phyloP scores from a whole-genome alignment of 192 early-diverging fungal genomes.

The Cetraspora pellucida region DNA sequence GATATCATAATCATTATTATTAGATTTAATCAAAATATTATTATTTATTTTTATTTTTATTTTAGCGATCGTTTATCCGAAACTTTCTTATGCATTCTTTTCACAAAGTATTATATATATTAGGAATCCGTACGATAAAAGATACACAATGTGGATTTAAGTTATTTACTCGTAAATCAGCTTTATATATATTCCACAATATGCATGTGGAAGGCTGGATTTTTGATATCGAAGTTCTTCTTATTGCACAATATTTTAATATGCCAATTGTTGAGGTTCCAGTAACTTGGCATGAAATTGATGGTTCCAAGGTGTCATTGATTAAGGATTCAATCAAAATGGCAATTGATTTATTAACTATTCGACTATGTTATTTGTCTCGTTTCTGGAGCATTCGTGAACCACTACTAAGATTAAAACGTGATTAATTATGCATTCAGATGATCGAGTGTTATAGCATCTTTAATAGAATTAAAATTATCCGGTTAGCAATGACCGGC shows the following conservation, averaged over 20 bases:
- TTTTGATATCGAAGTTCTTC: conserved; percentile 94
- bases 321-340: conserved; percentile 86
- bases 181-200: conserved; percentile 74
- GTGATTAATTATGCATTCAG: neutral
- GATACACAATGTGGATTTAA: conserved; percentile 99
- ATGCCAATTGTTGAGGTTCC: conserved; percentile 88
- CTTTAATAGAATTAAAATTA: too few relatives aligned
- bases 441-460: too few relatives aligned
- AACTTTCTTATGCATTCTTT: conserved; percentile 95
- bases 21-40: neutral
- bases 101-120: conserved; percentile 83
- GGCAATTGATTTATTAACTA: conserved; percentile 85
- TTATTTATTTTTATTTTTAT: neutral
- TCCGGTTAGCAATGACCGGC: too few relatives aligned
- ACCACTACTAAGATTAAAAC: neutral
- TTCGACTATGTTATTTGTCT: conserved; percentile 81
- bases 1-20: neutral
- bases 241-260: conserved; percentile 70
- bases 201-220: conserved; percentile 98
- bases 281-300: conserved; percentile 96
- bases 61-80: conserved; percentile 85
- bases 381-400: conserved; percentile 69
- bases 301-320: conserved; percentile 90
- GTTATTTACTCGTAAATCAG: conserved; percentile 80
- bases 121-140: conserved; percentile 85